Evolutionary conservation across 1,284 basidiomycete species (phyloP), one percentile per base, ranked within the genome.

Genomic region (Ceratobasidium sp.): DNA sequence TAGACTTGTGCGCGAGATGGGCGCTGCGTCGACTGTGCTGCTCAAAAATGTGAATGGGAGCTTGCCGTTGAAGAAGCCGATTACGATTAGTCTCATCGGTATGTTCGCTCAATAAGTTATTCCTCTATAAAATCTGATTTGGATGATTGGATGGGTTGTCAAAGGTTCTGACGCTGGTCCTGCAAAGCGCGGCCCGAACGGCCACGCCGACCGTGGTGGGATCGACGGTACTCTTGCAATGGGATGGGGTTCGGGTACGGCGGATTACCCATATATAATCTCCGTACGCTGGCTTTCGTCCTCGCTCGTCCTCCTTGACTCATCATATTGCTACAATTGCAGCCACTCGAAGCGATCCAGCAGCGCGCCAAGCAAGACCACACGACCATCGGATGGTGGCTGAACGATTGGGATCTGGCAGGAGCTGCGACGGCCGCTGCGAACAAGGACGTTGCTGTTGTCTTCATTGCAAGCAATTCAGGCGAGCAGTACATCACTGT

Each of bases 21-120:
- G 91, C 14, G 87, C 89, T 0, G 90, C 91, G 0, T 91, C 91
- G 54, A 90, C 89, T 1, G 90, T 95, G 9, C 83, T 97, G 32
- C 84, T 96, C 73, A 96, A 96, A 87, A 96, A 97, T 80, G 82
- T 82, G 28, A 82, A 85, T 35, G 81, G 38, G 13, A 43, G 38
- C 16, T 44, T 76, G 21, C 76, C 76, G 1, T 44, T 77, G 30
- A 71, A 75, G 35, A 77, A 76, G 54, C 72, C 75, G 16, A 59
- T 73, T n/a, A 71, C 67, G 9, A 63, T 77, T 11, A 72, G 73
- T 6, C 26, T 77, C 14, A 74, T 77, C 44, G 76, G 76, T 61
- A 44, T 74, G 77, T 63, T 66, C n/a, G 2, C 13, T 28, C n/a
- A n/a, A n/a, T n/a, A n/a, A n/a, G 54, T 57, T 16, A 57, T 57